phyloP scores from a whole-genome alignment of 208 protist species.

The Crithidia mellificae region DNA sequence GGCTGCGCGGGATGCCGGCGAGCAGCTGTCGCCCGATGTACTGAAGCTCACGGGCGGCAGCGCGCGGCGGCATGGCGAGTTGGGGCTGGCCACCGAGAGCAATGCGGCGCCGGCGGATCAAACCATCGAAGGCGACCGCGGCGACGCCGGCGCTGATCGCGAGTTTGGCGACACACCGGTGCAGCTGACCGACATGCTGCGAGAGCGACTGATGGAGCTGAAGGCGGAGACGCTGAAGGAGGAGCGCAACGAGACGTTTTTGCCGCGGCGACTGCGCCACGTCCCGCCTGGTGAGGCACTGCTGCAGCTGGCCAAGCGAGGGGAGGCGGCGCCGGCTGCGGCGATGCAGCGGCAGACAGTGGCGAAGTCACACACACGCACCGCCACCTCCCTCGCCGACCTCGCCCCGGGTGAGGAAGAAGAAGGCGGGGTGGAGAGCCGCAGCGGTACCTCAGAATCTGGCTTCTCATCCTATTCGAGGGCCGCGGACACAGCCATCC shows the following conservation, averaged over 20 bases:
- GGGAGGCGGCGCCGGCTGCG: conserved; percentile 1
- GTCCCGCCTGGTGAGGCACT: conserved; percentile 44
- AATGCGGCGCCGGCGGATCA: conserved; percentile 74
- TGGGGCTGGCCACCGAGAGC: conserved; percentile 48
- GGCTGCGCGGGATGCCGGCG: conserved; percentile 10
- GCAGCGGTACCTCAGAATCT: not conserved
- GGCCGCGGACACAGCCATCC: conserved; percentile 16
- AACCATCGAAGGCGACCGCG: conserved; percentile 62
- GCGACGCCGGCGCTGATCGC: conserved; percentile 23
- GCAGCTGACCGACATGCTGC: conserved; percentile 89
- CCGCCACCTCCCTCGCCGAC: conserved; percentile 49
- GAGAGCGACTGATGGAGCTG: conserved; percentile 87
- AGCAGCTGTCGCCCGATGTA: conserved; percentile 68
- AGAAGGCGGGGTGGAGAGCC: not conserved
- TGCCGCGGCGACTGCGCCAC: conserved; percentile 60
- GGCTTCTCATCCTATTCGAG: no score
- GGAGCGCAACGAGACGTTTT: conserved; percentile 78
- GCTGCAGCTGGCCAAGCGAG: conserved; percentile 13
- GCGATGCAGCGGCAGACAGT: not conserved
- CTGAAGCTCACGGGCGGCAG: conserved; percentile 72
- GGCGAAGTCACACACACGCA: not conserved
- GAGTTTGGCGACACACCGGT: conserved; percentile 82
- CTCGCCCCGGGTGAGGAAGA: conserved; percentile 19
- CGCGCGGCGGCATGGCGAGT: conserved; percentile 46
- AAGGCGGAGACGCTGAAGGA: conserved; percentile 74